Evolutionary conservation across 1,284 basidiomycete species (phyloP), one percentile per base, ranked within the genome.

Genomic region (Tranzscheliella williamsii): DNA sequence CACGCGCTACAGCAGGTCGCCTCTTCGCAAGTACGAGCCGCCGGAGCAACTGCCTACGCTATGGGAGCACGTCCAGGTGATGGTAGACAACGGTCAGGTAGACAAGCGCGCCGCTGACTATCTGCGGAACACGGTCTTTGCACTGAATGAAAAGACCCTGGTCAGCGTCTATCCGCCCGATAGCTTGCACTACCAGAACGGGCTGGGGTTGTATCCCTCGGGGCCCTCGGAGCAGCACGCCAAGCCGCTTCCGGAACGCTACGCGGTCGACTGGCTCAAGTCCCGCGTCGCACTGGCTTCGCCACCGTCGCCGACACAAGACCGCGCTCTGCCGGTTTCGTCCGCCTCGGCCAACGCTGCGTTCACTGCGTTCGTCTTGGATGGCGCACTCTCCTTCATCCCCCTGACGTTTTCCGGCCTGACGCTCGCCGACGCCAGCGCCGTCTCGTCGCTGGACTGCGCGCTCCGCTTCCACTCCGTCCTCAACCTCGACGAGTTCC

Each of bases 351-450:
- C 58, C 2, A 60, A 72, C 22, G 49, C 56, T 7, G 29, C 43
- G 13, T 30, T 50, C 17, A 15, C 62, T 11, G 54, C 53, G 1
- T 67, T 69, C 26, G 36, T 63, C 23, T 42, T 74, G 51, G 74
- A 76, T 27, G 72, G 55, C 7, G 63, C 61, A 2, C 39, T 76
- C 3, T 55, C 65, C 0, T 76, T 76, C 46, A 46, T 66, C n/a
- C 72, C 73, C 2, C 31, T 77, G 9, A 69, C 73, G 1, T 62
- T 70, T 26, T 52, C 45, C n/a, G 55, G 60, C 18, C 20, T 49
- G 23, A 41, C 39, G 12, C 26, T 74, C 26, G 15, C 40, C 4
- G 63, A 72, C 24, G 70, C 67, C 0, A 38, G 31, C 18, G 61
- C 64, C 0, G 61, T 42, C 2, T 69, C 66, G 17, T 60, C 71